phyloP scores from a whole-genome alignment of 192 early-diverging fungal genomes.

The Backusella liffmaniae region DNA sequence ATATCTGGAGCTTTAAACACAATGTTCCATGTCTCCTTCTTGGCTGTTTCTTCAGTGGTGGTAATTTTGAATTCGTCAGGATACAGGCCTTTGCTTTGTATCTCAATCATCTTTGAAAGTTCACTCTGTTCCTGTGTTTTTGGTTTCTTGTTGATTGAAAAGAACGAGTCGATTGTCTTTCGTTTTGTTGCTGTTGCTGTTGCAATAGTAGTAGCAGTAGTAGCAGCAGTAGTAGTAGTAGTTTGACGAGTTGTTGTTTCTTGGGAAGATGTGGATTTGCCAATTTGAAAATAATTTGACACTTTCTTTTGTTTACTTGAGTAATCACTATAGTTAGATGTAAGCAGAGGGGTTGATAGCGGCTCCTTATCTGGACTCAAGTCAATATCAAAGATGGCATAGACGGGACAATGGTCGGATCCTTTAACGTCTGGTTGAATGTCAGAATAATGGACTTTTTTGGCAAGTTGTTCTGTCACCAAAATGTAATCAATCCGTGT shows the following conservation, averaged over 20 bases:
- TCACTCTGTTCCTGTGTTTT: neutral
- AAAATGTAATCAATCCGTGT: constrained; percentile 81
- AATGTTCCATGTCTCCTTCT: neutral
- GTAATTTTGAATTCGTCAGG: neutral
- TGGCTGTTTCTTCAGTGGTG: neutral
- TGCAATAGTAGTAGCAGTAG: no score
- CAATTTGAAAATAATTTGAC: neutral
- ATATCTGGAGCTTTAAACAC: constrained; percentile 3
- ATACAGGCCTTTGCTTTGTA: neutral
- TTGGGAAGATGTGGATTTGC: neutral
- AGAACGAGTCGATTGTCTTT: neutral
- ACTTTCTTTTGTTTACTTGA: neutral
- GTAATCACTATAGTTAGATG: neutral
- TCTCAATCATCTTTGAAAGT: neutral
- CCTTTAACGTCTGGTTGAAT: constrained; percentile 63
- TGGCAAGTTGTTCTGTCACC: constrained; percentile 44
- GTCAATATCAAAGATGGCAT: constrained; percentile 1
- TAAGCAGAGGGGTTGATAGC: neutral
- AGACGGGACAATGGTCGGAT: constrained; percentile 82
- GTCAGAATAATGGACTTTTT: constrained; percentile 60
- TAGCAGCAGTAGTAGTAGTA: no score
- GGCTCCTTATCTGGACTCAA: neutral
- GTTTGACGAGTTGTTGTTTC: neutral
- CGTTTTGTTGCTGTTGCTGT: neutral
- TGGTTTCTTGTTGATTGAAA: neutral